These are phyloP conservation scores for Sugiyamaella boreocaroliniensis DNA, from an alignment of 805 yeast genomes.

Conservation along the genomic window DNA sequence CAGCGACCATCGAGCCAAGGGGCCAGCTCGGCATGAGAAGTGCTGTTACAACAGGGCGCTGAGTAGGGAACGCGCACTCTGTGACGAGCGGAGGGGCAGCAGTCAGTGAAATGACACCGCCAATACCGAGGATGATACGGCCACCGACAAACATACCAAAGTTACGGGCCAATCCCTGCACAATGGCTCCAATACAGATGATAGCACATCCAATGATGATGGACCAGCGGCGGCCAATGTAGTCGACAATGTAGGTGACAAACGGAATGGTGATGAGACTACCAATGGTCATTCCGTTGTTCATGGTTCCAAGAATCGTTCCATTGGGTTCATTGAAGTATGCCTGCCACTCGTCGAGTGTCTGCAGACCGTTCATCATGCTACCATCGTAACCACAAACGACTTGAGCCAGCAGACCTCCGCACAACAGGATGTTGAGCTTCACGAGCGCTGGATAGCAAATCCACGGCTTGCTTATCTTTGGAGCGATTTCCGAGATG, in stretches of 20 bases:
- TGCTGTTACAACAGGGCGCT: conserved; percentile 55
- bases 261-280: conserved; percentile 50
- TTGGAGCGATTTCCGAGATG: conserved; percentile 2
- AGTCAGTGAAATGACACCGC: conserved; percentile 62
- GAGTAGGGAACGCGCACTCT: conserved; percentile 4
- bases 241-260: conserved; percentile 62
- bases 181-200: conserved; percentile 55
- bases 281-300: conserved; percentile 63
- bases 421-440: conserved; percentile 1
- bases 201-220: conserved; percentile 47
- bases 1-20: conserved; percentile 66
- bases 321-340: conserved; percentile 12
- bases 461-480: conserved; percentile 4
- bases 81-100: conserved; percentile 5
- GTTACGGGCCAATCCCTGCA: conserved; percentile 32
- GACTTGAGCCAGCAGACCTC: conserved; percentile 8
- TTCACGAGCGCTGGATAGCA: conserved; percentile 1
- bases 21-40: conserved; percentile 64
- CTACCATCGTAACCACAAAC: conserved; percentile 14
- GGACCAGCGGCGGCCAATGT: conserved; percentile 43
- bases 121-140: conserved; percentile 65
- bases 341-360: conserved; percentile 18
- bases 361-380: conserved; percentile 14
- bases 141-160: conserved; percentile 66
- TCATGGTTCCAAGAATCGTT: conserved; percentile 9